A percentile compares a stretch with the other conserved stretches of the same genome.
These are phyloP conservation scores for Chrysoporthe cubensis DNA, from an alignment of 2,329 filamentous ascomycete species.

Conservation along the genomic window DNA sequence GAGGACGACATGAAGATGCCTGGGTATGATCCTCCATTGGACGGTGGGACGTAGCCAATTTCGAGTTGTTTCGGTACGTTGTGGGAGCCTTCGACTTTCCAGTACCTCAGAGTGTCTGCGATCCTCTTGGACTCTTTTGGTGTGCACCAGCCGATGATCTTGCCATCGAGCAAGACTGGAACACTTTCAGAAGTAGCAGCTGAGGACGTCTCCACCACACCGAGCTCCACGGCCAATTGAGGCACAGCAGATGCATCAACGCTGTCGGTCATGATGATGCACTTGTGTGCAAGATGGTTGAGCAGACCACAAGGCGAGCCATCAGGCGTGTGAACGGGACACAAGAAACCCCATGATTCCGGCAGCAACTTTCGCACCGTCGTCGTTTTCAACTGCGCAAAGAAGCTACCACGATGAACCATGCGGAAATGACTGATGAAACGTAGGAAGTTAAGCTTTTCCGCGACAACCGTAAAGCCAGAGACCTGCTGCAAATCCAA, in stretches of 20 bases:
- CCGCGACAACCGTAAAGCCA: slow-evolving; percentile 94
- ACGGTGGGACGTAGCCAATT: slow-evolving; percentile 87
- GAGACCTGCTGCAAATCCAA: slow-evolving; percentile 93
- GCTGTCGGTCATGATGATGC: slow-evolving; percentile 78
- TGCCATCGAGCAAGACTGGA: slow-evolving; percentile 87
- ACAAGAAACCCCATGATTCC: slow-evolving; percentile 97
- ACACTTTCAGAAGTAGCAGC: slow-evolving; percentile 83
- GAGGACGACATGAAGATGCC: slow-evolving; percentile 93
- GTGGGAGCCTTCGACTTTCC: slow-evolving; percentile 90
- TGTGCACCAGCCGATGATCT: slow-evolving; percentile 86
- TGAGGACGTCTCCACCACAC: slow-evolving; percentile 75
- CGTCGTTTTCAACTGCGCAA: slow-evolving; percentile 95
- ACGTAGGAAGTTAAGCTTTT: slow-evolving; percentile 98
- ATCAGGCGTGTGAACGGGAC: slow-evolving; percentile 96
- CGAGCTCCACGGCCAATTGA: slow-evolving; percentile 75
- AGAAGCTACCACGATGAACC: slow-evolving; percentile 99
- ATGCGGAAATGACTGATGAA: slow-evolving; percentile 99
- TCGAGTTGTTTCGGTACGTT: slow-evolving; percentile 83
- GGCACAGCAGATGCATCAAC: slow-evolving; percentile 78
- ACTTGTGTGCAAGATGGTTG: slow-evolving; percentile 95
- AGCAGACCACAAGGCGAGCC: slow-evolving; percentile 91
- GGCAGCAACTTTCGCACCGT: slow-evolving; percentile 93
- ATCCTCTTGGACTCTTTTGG: slow-evolving; percentile 82
- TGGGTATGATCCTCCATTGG: slow-evolving; percentile 91
- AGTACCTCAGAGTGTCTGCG: slow-evolving; percentile 85